Percentiles rank a stretch among this genome's conserved stretches.
These are phyloP conservation scores for Zangia roseola DNA, from an alignment of 768 basidiomycete species.

Conservation along the genomic window DNA sequence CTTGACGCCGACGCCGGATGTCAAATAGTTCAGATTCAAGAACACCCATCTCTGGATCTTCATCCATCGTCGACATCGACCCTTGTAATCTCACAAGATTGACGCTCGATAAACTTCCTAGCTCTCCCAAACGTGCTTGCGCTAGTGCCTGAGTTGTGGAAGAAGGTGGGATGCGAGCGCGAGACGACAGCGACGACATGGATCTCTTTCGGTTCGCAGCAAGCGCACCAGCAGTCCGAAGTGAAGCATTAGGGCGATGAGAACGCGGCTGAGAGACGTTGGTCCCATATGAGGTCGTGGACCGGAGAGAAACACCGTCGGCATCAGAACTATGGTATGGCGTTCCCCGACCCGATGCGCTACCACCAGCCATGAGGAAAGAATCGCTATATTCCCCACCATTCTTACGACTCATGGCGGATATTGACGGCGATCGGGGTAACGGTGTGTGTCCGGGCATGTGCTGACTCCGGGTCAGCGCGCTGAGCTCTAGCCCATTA, in stretches of 20 bases:
- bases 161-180: slow-evolving; percentile 38
- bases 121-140: slow-evolving; percentile 29
- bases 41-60: slow-evolving; percentile 36
- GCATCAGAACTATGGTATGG: slow-evolving; percentile 38
- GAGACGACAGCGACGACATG: slow-evolving; percentile 57
- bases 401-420: slow-evolving; percentile 25
- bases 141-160: slow-evolving; percentile 29
- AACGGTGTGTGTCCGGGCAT: slow-evolving; percentile 18
- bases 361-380: slow-evolving; percentile 23
- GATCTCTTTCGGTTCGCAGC: slow-evolving; percentile 56
- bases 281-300: slow-evolving; percentile 51
- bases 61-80: slow-evolving; percentile 25
- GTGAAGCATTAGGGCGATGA: slow-evolving; percentile 38
- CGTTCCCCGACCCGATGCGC: slow-evolving; percentile 30
- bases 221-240: slow-evolving; percentile 34
- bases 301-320: slow-evolving; percentile 53
- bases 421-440: slow-evolving; percentile 32
- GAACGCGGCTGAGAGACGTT: slow-evolving; percentile 47
- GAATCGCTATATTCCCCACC: slow-evolving; percentile 26
- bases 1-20: slow-evolving; percentile 65
- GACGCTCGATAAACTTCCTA: slow-evolving; percentile 42
- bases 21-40: slow-evolving; percentile 65
- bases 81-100: slow-evolving; percentile 50
- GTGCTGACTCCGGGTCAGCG: slow-evolving; percentile 45
- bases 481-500: slow-evolving; percentile 72